Evolutionary conservation across 768 basidiomycete genomes (phyloP).

Genomic region (Tylopilus cervinicoccineus): DNA sequence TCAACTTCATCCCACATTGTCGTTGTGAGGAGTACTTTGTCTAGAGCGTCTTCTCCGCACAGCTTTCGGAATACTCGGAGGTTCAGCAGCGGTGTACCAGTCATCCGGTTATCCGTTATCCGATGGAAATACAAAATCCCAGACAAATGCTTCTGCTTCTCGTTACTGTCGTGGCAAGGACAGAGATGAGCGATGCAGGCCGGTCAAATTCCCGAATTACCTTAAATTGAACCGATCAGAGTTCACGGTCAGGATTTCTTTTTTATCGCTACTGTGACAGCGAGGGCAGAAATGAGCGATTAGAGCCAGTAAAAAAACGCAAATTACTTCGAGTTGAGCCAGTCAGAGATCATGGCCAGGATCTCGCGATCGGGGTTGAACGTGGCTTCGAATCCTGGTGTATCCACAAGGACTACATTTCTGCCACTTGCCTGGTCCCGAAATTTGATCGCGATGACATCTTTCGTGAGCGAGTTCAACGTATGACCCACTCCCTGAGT

Average conservation of each 20-base stretch:
- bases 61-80: too few species aligned
- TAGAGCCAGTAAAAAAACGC: not conserved
- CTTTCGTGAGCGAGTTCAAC: conserved; percentile 8
- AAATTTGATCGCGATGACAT: conserved; percentile 6
- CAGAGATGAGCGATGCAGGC: not conserved
- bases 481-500: not conserved
- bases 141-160: conserved; percentile 17
- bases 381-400: conserved; percentile 24
- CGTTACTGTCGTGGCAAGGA: conserved; percentile 2
- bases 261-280: too few species aligned
- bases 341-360: conserved; percentile 10
- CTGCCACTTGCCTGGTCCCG: not conserved
- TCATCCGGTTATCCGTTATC: too few species aligned
- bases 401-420: conserved; percentile 12
- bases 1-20: conserved; percentile 27
- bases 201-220: too few species aligned
- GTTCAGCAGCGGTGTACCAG: conserved; percentile 31
- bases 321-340: conserved; percentile 16
- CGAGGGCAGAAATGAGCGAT: too few species aligned
- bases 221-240: too few species aligned
- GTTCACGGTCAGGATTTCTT: too few species aligned
- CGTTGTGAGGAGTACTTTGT: conserved; percentile 32
- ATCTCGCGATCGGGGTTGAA: conserved; percentile 10
- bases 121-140: too few species aligned
- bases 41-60: conserved; percentile 26